phyloP scores from a whole-genome alignment of 2,329 filamentous ascomycete species.

The Beauveria scarabaeidicola region DNA sequence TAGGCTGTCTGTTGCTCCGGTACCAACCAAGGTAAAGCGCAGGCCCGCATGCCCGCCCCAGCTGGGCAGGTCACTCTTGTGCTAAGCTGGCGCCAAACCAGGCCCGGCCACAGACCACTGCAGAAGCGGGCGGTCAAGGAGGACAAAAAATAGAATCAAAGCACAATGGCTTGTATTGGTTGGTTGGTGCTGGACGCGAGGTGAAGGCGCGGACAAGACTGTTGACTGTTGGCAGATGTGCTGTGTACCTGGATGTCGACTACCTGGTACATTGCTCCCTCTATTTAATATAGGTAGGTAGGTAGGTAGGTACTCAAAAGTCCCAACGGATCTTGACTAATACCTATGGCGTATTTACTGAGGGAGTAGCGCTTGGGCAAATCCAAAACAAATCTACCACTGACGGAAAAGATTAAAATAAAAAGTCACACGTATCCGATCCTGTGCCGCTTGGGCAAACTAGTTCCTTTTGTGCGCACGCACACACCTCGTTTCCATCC shows the following conservation, averaged over 20 bases:
- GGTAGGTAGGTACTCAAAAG: not conserved
- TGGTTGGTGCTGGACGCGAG: not conserved
- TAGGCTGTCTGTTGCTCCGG: not conserved
- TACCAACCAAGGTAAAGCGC: not conserved
- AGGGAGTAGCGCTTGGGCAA: not conserved
- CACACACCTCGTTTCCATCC: constrained; percentile 3
- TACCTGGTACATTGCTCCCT: no score
- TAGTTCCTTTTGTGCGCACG: not conserved
- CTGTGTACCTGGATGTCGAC: not conserved
- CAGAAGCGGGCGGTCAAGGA: not conserved
- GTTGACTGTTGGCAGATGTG: not conserved
- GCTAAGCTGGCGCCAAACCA: constrained; percentile 3
- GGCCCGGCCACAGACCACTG: not conserved
- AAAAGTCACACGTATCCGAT: not conserved
- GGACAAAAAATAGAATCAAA: not conserved
- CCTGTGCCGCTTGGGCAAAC: not conserved
- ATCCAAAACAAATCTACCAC: not conserved
- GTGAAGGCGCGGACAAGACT: not conserved
- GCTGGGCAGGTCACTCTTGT: not conserved
- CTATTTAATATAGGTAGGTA: not conserved
- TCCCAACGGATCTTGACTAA: not conserved
- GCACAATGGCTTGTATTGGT: not conserved
- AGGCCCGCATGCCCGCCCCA: not conserved
- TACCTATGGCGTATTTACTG: no score
- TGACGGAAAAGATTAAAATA: not conserved